phyloP scores from a whole-genome alignment of 108 stramenopile species.

The Fistulifera pelliculosa region DNA sequence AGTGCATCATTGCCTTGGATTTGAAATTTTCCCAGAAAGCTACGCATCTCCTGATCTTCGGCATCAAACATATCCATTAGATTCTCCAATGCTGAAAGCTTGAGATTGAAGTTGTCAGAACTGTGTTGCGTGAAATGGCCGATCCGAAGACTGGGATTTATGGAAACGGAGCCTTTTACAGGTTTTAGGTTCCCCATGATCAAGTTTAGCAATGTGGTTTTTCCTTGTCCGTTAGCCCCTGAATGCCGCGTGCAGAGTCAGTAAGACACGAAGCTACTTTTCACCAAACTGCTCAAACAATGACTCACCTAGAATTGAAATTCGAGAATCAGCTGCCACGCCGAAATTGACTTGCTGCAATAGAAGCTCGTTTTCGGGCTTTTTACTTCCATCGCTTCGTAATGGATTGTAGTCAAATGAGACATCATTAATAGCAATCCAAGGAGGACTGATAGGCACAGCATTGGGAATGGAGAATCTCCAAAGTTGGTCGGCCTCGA shows the following conservation, averaged over 20 bases:
- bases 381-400: conserved; percentile 32
- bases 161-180: conserved; percentile 63
- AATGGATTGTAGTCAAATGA: conserved; percentile 85
- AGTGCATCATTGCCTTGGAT: conserved; percentile 86
- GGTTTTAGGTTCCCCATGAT: conserved; percentile 85
- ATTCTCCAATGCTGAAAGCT: conserved; percentile 82
- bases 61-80: conserved; percentile 20
- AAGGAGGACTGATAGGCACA: conserved; percentile 84
- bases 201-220: conserved; percentile 75
- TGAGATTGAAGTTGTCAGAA: conserved; percentile 86
- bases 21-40: conserved; percentile 86
- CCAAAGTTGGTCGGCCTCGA: conserved; percentile 66
- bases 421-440: conserved; percentile 93
- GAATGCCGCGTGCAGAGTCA: too few relatives aligned
- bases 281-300: too few relatives aligned
- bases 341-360: conserved; percentile 94
- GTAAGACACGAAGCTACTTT: too few relatives aligned
- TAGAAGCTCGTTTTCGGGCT: conserved; percentile 54
- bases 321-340: conserved; percentile 78
- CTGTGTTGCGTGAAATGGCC: conserved; percentile 97
- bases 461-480: conserved; percentile 87
- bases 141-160: conserved; percentile 82
- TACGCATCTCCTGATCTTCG: conserved; percentile 87
- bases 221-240: conserved; percentile 71
- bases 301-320: conserved; percentile 64